Conservation (phyloP, 2,329 filamentous ascomycete genomes). For the Xylaria sp. region DNA sequence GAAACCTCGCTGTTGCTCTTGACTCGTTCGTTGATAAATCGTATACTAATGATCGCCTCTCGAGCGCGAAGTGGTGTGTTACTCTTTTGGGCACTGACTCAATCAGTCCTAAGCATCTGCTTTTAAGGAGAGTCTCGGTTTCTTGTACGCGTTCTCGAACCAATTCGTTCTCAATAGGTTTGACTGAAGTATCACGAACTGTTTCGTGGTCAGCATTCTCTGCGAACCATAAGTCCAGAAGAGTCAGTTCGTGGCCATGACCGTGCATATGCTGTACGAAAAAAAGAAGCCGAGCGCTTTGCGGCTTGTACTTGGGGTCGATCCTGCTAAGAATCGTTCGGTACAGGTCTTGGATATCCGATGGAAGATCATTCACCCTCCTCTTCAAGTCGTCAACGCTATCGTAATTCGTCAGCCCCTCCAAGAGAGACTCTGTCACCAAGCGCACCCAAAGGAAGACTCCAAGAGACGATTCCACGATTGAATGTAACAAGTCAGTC, state of each 20-base stretch:
- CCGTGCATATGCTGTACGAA: constrained; percentile 15
- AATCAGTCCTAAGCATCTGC: constrained; percentile 37
- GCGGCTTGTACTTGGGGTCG: constrained; percentile 16
- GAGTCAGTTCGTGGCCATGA: neutral
- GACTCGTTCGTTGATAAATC: neutral
- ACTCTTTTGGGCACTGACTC: too few species aligned
- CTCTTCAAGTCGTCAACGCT: constrained; percentile 33
- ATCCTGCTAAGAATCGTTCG: constrained; percentile 32
- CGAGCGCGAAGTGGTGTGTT: too few species aligned
- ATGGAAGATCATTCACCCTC: constrained; percentile 34
- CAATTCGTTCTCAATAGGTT: constrained; percentile 28
- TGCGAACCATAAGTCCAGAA: constrained; percentile 38
- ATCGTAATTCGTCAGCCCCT: constrained; percentile 38
- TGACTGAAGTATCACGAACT: constrained; percentile 15
- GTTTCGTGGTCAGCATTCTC: constrained; percentile 31
- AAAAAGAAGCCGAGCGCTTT: constrained; percentile 32
- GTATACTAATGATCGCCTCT: too few species aligned
- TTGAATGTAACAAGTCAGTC: constrained; percentile 22
- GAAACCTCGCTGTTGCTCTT: constrained; percentile 21
- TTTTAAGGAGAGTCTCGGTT: constrained; percentile 35
- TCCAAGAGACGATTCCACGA: constrained; percentile 32
- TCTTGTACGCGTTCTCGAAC: constrained; percentile 28
- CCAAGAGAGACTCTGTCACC: constrained; percentile 35
- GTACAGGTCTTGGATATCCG: constrained; percentile 39
- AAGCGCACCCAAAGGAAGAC: constrained; percentile 42